Evolutionary conservation across 495 filamentous ascomycete species (phyloP).

Genomic region (Thozetella sp.): DNA sequence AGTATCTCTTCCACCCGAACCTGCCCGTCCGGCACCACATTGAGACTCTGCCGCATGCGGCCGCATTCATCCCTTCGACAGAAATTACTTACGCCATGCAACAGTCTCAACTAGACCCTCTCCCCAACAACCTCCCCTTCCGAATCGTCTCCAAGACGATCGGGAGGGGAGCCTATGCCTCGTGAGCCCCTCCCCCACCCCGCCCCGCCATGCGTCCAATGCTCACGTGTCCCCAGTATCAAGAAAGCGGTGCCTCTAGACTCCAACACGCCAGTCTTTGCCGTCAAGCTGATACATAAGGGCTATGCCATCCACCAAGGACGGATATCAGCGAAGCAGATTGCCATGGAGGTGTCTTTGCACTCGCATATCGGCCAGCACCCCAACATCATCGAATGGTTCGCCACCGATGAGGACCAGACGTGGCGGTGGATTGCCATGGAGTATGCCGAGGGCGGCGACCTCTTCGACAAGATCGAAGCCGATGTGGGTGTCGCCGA

Average conservation of each 20-base stretch:
- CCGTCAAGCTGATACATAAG: conserved; percentile 98
- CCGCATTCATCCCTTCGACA: not conserved
- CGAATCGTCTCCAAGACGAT: conserved; percentile 95
- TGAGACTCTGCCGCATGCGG: too few relatives aligned
- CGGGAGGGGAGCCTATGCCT: conserved; percentile 94
- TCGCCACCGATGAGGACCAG: conserved; percentile 80
- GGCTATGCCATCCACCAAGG: conserved; percentile 87
- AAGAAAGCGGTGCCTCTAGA: conserved; percentile 86
- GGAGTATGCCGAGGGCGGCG: conserved; percentile 94
- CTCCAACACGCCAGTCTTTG: conserved; percentile 76
- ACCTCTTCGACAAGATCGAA: conserved; percentile 99
- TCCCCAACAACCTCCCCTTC: conserved; percentile 87
- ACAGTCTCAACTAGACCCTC: conserved; percentile 87
- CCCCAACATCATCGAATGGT: conserved; percentile 91
- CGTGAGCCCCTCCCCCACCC: conserved; percentile 56
- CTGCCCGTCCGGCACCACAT: too few relatives aligned
- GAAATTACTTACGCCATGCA: conserved; percentile 33
- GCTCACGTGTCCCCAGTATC: conserved; percentile 59
- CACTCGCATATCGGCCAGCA: conserved; percentile 88
- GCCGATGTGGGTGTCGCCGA: conserved; percentile 90
- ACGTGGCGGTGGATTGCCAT: conserved; percentile 98
- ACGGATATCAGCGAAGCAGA: conserved; percentile 83
- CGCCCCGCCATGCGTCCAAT: conserved; percentile 5
- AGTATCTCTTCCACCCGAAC: not conserved
- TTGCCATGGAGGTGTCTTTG: conserved; percentile 84